Percentiles rank a stretch among this genome's conserved stretches.
phyloP scores from a whole-genome alignment of 2,329 filamentous ascomycete species.

The Colletotrichum truncatum region DNA sequence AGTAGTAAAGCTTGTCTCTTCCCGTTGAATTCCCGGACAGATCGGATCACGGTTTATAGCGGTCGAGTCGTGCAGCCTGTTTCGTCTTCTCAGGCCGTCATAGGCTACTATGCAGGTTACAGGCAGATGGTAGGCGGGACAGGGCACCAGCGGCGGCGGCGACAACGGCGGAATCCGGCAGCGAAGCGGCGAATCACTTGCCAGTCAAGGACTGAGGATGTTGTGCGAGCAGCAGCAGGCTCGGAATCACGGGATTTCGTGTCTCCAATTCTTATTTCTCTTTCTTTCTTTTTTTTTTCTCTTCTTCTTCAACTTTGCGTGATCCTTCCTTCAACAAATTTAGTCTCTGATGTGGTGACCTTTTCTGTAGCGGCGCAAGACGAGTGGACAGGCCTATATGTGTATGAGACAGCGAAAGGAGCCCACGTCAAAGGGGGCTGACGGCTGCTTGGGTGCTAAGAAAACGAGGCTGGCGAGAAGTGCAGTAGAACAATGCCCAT shows the following conservation, averaged over 20 bases:
- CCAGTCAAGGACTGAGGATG: slow-evolving; percentile 4
- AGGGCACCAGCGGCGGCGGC: background rate
- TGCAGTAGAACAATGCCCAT: background rate
- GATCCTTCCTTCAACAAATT: no score
- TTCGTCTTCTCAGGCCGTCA: background rate
- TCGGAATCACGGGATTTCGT: slow-evolving; percentile 4
- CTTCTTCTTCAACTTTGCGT: no score
- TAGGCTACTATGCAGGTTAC: background rate
- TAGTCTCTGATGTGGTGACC: background rate
- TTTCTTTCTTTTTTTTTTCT: no score
- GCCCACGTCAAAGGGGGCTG: background rate
- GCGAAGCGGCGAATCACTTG: background rate
- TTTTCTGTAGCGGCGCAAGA: background rate
- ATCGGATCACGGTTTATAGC: slow-evolving; percentile 2
- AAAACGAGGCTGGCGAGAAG: background rate
- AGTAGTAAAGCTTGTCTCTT: background rate
- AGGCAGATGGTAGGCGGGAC: background rate
- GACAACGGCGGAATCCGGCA: slow-evolving; percentile 7
- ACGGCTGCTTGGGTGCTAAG: background rate
- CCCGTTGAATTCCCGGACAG: background rate
- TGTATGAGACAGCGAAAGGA: background rate
- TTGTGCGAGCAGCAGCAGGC: background rate
- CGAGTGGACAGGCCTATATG: background rate
- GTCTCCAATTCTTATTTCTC: background rate
- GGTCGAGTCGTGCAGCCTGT: slow-evolving; percentile 20